Evolutionary conservation across 768 basidiomycete species (phyloP), one percentile per base, ranked within the genome.

Genomic region (Omphalotus guepiniiformis): DNA sequence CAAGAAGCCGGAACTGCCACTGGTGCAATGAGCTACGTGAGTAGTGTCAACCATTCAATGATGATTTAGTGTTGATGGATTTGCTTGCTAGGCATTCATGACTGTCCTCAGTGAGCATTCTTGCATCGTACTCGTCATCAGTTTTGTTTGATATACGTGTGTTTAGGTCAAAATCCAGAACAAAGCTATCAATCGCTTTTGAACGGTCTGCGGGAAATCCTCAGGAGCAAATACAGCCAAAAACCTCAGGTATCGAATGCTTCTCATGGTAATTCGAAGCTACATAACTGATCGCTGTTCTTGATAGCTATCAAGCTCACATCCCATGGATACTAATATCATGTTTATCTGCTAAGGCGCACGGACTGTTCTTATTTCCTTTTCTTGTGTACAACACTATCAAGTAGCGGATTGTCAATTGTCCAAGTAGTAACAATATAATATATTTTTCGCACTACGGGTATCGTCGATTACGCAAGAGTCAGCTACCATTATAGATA

Each of bases 11-110:
- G 85, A 3, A 63, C 73, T 25, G 84, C 79, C 6, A 83, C 82
- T 4, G 88, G 88, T 39, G 88, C 88, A 6, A 90, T 90, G 88
- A 87, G 82, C 63, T 82, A 72, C 59, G 85, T 87, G 56, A 25
- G 82, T 72, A 15, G 30, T 42, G 35, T 8, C 3, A 23, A 22
- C 28, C 16, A 41, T 54, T 4, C 35, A 36, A 16, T 11, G 6
- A 15, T 40, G 18, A 15, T 21, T 7, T 27, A 29, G 42, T 42
- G 23, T 23, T 41, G 2, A 32, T 22, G 29, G 16, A 39, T 39
- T 25, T 5, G 39, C 58, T 23, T 32, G 42, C 1, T 47, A 76
- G 74, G 78, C 85, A 0, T 85, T 88, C 60, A 75, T 83, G 39
- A 59, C 68, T 28, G 74, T 69, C 13, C 65, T 88, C 15, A 65